These are phyloP conservation scores for Hibiscus mutabilis DNA, from an alignment of 345 rosid genomes.

Conservation along the genomic window DNA sequence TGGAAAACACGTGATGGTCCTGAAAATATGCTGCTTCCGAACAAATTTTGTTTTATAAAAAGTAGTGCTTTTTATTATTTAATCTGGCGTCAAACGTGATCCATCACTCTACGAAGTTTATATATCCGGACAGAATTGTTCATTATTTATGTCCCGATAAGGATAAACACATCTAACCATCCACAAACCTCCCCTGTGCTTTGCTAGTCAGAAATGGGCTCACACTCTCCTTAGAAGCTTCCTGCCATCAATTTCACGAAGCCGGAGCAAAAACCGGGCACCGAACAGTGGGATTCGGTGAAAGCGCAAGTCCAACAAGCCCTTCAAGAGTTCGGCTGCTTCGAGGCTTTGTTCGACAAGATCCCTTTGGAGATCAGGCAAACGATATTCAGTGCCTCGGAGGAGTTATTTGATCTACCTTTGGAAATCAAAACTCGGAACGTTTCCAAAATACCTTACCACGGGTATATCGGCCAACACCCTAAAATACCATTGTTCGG, in stretches of 20 bases:
- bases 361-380: slow-evolving; percentile 30
- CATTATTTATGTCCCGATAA: not conserved
- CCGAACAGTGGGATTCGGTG: slow-evolving; percentile 35
- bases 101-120: not conserved
- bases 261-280: slow-evolving; percentile 30
- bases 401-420: slow-evolving; percentile 56
- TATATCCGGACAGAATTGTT: not conserved
- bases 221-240: slow-evolving; percentile 26
- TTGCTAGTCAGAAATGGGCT: slow-evolving; percentile 27
- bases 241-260: slow-evolving; percentile 46
- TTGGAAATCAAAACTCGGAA: slow-evolving; percentile 38
- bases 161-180: not conserved
- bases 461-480: slow-evolving; percentile 56
- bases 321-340: slow-evolving; percentile 53
- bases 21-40: not conserved
- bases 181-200: not conserved
- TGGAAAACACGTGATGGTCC: not conserved
- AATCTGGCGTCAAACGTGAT: not conserved
- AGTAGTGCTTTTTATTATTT: not conserved
- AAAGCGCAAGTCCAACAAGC: slow-evolving; percentile 34
- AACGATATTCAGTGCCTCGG: slow-evolving; percentile 23
- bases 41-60: not conserved
- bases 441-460: slow-evolving; percentile 37
- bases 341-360: slow-evolving; percentile 45
- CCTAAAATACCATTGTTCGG: slow-evolving; percentile 52